phyloP scores from a whole-genome alignment of 352 stramenopile species.

The Globisporangium takayamanum region DNA sequence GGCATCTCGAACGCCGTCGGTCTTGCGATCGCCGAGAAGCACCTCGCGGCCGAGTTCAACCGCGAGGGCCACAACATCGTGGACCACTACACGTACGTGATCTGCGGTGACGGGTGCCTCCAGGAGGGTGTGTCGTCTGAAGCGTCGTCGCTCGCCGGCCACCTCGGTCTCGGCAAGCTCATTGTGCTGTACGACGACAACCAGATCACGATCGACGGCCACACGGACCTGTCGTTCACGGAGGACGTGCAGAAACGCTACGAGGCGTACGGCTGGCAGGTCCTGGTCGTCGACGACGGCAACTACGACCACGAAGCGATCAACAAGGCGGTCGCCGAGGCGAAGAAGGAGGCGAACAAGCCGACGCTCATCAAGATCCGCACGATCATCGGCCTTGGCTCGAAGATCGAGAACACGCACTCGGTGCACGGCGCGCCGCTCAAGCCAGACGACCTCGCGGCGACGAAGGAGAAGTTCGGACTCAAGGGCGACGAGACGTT shows the following conservation, averaged over 20 bases:
- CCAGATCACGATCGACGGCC: slow-evolving; percentile 98
- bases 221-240: slow-evolving; percentile 95
- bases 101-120: slow-evolving; percentile 98
- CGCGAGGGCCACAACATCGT: slow-evolving; percentile 92
- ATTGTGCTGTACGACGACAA: slow-evolving; percentile 99
- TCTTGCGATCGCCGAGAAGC: slow-evolving; percentile 95
- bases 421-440: slow-evolving; percentile 95
- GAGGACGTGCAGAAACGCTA: slow-evolving; percentile 98
- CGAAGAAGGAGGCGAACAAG: slow-evolving; percentile 93
- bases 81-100: slow-evolving; percentile 98
- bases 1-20: slow-evolving; percentile 98
- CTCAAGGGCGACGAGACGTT: slow-evolving; percentile 92
- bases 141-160: slow-evolving; percentile 93
- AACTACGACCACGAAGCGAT: slow-evolving; percentile 93
- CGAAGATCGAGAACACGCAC: slow-evolving; percentile 90
- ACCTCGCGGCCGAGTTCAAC: slow-evolving; percentile 98
- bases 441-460: slow-evolving; percentile 90
- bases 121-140: slow-evolving; percentile 98
- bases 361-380: slow-evolving; percentile 98
- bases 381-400: slow-evolving; percentile 96
- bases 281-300: slow-evolving; percentile 92
- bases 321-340: slow-evolving; percentile 89
- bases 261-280: slow-evolving; percentile 98
- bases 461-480: slow-evolving; percentile 89
- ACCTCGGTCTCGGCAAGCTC: slow-evolving; percentile 97